Percentiles rank a stretch among this genome's conserved stretches.
These are phyloP conservation scores for Eucalyptus paniculata DNA, from an alignment of 345 rosid genomes.

Conservation along the genomic window DNA sequence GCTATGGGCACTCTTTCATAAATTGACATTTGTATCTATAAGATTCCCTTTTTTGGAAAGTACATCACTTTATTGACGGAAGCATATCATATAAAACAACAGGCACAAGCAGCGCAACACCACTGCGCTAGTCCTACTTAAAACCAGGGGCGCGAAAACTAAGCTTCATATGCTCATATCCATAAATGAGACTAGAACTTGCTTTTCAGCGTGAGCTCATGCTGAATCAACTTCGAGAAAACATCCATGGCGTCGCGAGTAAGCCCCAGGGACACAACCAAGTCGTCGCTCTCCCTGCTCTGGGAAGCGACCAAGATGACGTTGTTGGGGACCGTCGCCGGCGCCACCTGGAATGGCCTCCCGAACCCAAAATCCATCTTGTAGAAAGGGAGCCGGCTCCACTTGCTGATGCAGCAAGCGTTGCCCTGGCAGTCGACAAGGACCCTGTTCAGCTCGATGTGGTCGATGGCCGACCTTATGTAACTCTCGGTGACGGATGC, in stretches of 20 bases:
- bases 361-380: neutral
- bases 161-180: rapidly evolving
- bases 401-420: neutral
- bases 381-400: neutral
- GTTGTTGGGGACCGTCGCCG: neutral
- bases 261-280: neutral
- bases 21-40: neutral
- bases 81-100: neutral
- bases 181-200: neutral
- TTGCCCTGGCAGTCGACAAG: neutral
- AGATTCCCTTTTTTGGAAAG: neutral
- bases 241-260: neutral
- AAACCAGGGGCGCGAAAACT: neutral
- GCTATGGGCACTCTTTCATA: too few relatives aligned
- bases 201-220: neutral
- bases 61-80: neutral
- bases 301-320: neutral
- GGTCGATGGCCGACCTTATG: neutral
- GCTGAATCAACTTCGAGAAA: neutral
- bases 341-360: neutral
- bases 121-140: neutral
- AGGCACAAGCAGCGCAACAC: neutral
- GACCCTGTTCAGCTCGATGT: neutral
- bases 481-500: neutral
- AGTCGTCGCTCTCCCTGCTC: neutral